Base-by-base conservation (phyloP, 208 protist genomes). In the Trypanosoma congolense region DNA sequence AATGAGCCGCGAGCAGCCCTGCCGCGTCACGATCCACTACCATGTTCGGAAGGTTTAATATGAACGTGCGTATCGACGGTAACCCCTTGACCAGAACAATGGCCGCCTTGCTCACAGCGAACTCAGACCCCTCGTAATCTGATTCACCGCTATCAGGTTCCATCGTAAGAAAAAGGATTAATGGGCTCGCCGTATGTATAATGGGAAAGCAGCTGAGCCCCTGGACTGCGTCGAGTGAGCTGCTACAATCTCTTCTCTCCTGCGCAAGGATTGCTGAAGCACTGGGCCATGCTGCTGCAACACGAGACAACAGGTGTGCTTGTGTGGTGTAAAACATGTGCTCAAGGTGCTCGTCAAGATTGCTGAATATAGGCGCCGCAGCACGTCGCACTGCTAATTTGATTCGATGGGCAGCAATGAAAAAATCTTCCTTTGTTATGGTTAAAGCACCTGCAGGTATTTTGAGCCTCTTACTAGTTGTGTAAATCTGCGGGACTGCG, bases 401-500 rank as follows among this genome's bases (percentile, higher is more conserved):
- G 38, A 90, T 65, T 8, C 75, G 75, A 30, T 78, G 86, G 9
- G 68, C 65, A 25, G 86, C 86, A 0, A 71, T 73, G 43, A 83
- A 80, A 45, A 90, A 90, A 70, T 90, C 80, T 41, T 90, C 82
- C 12, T 68, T 64, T 48, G 70, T 56, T 24, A 80, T 48, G 8
- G 31, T 57, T 8, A 76, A 46, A 50, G 54, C 54, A 4, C 10
- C 59, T 0, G 62, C 26, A 19, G 82, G 82, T 18, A 90, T 36
- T 3, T 61, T 25, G 21, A 90, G 60, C 12, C 69, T 74, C 31
- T 53, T 49, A 47, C 74, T 80, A 25, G 72, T 81, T 5, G 70
- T 67, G 68, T 91, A 94, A 26, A 94, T 61, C 75, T 94, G 72
- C 30, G 87, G 87, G 28, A 93, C 55, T 2, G 73, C 65, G 6